Conservation (phyloP, 2,329 filamentous ascomycete species). For the Arthroderma sp. region DNA sequence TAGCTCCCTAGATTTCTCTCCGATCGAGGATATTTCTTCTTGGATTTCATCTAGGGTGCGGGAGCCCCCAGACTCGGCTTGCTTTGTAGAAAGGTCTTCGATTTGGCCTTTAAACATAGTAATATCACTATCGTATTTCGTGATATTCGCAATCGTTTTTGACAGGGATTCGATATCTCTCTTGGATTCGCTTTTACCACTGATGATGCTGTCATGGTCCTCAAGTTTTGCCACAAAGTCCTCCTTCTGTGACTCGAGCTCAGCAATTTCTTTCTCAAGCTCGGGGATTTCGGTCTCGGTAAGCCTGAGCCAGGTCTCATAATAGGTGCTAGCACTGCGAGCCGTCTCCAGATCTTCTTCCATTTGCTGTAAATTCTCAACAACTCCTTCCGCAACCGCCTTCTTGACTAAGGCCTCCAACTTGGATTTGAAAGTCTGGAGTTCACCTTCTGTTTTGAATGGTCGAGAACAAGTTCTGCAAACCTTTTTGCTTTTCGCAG, state of each 20-base stretch:
- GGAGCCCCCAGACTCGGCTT: constrained; percentile 51
- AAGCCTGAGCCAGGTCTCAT: constrained; percentile 62
- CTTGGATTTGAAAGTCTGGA: constrained; percentile 51
- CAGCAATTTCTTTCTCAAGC: constrained; percentile 49
- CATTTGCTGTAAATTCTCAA: constrained; percentile 48
- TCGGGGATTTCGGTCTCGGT: constrained; percentile 55
- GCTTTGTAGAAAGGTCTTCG: constrained; percentile 58
- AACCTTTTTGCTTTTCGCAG: constrained; percentile 52
- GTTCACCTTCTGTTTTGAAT: constrained; percentile 48
- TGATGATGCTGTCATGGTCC: constrained; percentile 52
- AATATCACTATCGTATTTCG: constrained; percentile 59
- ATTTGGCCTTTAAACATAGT: constrained; percentile 59
- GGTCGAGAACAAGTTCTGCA: constrained; percentile 64
- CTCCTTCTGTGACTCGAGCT: constrained; percentile 49
- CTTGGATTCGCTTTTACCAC: constrained; percentile 49
- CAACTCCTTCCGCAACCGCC: constrained; percentile 39
- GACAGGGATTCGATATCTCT: constrained; percentile 62
- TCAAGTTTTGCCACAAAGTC: constrained; percentile 49
- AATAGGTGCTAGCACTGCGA: constrained; percentile 50
- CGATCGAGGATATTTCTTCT: constrained; percentile 53
- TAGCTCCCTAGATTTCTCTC: constrained; percentile 52
- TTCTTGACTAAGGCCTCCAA: constrained; percentile 45
- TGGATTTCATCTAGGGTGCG: constrained; percentile 76
- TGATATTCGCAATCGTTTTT: constrained; percentile 64
- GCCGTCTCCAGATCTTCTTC: constrained; percentile 51